Evolutionary conservation across 2,329 filamentous ascomycete species (phyloP).

Genomic region (Talaromyces verruculosus): DNA sequence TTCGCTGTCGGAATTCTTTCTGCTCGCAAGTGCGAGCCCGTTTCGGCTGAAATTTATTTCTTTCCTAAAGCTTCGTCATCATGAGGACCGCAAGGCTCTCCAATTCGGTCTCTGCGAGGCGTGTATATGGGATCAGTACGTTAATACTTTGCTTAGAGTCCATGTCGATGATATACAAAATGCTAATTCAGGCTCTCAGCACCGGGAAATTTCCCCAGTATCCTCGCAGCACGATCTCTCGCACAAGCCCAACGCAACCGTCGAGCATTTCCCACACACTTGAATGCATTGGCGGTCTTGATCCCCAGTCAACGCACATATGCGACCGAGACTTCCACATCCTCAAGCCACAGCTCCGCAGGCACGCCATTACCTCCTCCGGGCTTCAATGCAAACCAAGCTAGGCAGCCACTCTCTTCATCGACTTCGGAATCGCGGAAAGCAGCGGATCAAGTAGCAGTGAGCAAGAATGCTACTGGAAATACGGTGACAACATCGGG

Average conservation of each 20-base stretch:
- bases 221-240: conserved; percentile 34
- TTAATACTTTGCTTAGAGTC: not conserved
- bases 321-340: conserved; percentile 59
- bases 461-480: conserved; percentile 33
- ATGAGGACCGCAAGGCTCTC: conserved; percentile 22
- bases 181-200: conserved; percentile 26
- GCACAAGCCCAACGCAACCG: conserved; percentile 36
- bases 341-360: conserved; percentile 36
- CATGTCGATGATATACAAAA: not conserved
- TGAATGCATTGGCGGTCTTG: conserved; percentile 59
- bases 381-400: conserved; percentile 85
- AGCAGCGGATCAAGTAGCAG: conserved; percentile 29
- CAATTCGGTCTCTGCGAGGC: conserved; percentile 16
- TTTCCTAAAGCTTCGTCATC: conserved; percentile 15
- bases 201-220: conserved; percentile 34
- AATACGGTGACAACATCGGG: conserved; percentile 30
- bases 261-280: conserved; percentile 48
- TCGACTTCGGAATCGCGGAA: conserved; percentile 36
- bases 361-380: conserved; percentile 69
- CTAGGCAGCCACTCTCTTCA: conserved; percentile 77
- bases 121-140: conserved; percentile 20
- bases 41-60: conserved; percentile 12
- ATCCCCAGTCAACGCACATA: conserved; percentile 52
- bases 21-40: conserved; percentile 18
- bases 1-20: not conserved